A percentile compares a stretch with the other conserved stretches of the same genome.
Conservation (phyloP, 179 eudicot genomes). For the Dionaea muscipula region DNA sequence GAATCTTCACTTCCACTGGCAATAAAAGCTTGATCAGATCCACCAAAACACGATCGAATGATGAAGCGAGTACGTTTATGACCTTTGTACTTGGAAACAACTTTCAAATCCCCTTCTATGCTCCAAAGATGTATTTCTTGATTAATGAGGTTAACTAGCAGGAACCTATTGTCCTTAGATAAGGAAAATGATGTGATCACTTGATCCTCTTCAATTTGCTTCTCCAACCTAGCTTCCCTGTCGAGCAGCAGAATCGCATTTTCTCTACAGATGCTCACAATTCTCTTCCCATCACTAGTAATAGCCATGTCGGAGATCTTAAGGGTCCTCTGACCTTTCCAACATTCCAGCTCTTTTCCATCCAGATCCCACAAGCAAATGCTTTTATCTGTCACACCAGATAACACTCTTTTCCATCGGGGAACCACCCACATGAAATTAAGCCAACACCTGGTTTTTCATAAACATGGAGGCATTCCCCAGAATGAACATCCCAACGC, state of each 20-base stretch:
- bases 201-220: conserved; percentile 47
- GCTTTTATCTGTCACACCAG: conserved; percentile 57
- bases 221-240: conserved; percentile 45
- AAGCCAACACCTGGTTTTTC: conserved; percentile 41
- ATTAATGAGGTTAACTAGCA: conserved; percentile 45
- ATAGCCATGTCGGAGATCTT: conserved; percentile 58
- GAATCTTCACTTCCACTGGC: conserved; percentile 88
- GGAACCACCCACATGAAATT: conserved; percentile 68
- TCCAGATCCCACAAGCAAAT: conserved; percentile 60
- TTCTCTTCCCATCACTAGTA: conserved; percentile 38
- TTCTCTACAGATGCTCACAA: conserved; percentile 45
- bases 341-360: conserved; percentile 47
- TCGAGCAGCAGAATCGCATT: conserved; percentile 36
- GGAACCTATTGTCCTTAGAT: conserved; percentile 47
- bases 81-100: conserved; percentile 53
- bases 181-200: conserved; percentile 59
- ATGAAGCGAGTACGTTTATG: conserved; percentile 54
- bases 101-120: conserved; percentile 40
- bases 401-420: conserved; percentile 46
- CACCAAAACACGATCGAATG: conserved; percentile 72
- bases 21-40: conserved; percentile 59
- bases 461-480: conserved; percentile 53
- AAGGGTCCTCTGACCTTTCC: conserved; percentile 45
- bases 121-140: conserved; percentile 75
- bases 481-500: conserved; percentile 60